These are phyloP conservation scores for Rhizophagus prolifer DNA, from an alignment of 192 early-diverging fungal genomes.

Conservation along the genomic window DNA sequence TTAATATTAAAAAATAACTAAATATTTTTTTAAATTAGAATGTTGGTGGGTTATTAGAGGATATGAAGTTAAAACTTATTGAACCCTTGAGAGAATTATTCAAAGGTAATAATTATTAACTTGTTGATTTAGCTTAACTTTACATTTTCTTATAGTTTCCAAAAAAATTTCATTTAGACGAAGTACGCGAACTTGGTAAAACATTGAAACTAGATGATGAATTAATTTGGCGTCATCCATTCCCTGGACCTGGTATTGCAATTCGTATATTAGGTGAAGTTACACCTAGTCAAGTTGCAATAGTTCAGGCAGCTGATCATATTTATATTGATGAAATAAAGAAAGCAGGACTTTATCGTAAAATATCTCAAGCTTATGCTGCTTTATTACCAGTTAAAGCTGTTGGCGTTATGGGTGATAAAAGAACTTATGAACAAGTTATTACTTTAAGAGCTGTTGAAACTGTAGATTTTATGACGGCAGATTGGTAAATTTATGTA, in stretches of 20 bases:
- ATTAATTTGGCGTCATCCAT: slow-evolving; percentile 97
- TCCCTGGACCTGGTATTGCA: slow-evolving; percentile 99
- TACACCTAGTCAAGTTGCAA: slow-evolving; percentile 87
- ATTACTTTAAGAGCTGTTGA: slow-evolving; percentile 97
- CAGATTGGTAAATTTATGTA: slow-evolving; percentile 67
- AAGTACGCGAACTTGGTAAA: slow-evolving; percentile 94
- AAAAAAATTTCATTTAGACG: slow-evolving; percentile 53
- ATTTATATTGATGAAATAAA: slow-evolving; percentile 99
- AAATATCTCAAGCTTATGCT: slow-evolving; percentile 98
- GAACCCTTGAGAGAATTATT: slow-evolving; percentile 98
- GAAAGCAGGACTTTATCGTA: slow-evolving; percentile 92
- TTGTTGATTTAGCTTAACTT: not conserved
- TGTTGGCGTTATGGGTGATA: slow-evolving; percentile 99
- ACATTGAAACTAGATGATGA: slow-evolving; percentile 90
- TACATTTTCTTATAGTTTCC: not conserved
- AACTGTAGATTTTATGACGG: slow-evolving; percentile 98
- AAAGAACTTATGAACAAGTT: slow-evolving; percentile 98
- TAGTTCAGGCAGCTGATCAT: slow-evolving; percentile 91
- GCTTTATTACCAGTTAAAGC: slow-evolving; percentile 91
- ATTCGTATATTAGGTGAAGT: slow-evolving; percentile 98
- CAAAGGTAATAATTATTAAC: slow-evolving; percentile 53
- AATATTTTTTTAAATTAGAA: slow-evolving; percentile 54
- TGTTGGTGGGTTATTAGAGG: slow-evolving; percentile 92
- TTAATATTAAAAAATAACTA: not conserved
- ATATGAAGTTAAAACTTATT: slow-evolving; percentile 98